Evolutionary conservation across 2,329 filamentous ascomycete species (phyloP).

Genomic region (Cordyceps fumosorosea): DNA sequence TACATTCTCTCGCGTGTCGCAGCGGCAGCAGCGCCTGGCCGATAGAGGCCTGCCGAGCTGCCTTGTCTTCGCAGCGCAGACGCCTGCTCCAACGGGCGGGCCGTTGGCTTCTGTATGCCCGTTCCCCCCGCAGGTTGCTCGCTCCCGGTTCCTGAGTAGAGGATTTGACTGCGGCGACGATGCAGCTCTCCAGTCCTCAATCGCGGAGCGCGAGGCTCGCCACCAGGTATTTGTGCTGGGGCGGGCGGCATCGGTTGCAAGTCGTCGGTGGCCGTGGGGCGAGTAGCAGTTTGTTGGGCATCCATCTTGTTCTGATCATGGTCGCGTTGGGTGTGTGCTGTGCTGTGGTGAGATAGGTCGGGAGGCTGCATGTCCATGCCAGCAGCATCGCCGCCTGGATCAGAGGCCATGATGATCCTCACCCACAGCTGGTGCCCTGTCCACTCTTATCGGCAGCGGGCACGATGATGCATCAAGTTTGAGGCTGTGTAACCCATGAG

Average conservation of each 20-base stretch:
- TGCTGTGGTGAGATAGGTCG: neutral
- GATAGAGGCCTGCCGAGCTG: neutral
- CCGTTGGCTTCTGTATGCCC: neutral
- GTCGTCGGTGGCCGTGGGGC: too few species aligned
- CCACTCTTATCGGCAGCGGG: constrained; percentile 1
- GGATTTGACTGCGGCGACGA: neutral
- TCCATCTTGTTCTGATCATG: neutral
- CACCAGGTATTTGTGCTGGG: neutral
- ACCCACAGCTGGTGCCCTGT: neutral
- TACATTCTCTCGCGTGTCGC: constrained; percentile 1
- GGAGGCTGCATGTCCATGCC: neutral
- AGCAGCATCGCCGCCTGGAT: neutral
- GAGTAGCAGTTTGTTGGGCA: neutral
- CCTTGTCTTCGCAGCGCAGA: neutral
- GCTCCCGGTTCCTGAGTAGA: neutral
- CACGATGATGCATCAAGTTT: constrained; percentile 5
- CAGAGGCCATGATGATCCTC: neutral
- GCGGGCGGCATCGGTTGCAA: neutral
- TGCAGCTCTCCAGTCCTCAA: neutral
- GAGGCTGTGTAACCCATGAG: constrained; percentile 1
- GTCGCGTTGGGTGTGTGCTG: neutral
- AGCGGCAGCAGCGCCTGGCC: neutral
- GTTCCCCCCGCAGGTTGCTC: neutral
- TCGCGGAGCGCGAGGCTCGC: neutral
- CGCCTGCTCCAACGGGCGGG: neutral